Conservation (phyloP, 208 protist species). For the Trypanosoma conorhini region DNA sequence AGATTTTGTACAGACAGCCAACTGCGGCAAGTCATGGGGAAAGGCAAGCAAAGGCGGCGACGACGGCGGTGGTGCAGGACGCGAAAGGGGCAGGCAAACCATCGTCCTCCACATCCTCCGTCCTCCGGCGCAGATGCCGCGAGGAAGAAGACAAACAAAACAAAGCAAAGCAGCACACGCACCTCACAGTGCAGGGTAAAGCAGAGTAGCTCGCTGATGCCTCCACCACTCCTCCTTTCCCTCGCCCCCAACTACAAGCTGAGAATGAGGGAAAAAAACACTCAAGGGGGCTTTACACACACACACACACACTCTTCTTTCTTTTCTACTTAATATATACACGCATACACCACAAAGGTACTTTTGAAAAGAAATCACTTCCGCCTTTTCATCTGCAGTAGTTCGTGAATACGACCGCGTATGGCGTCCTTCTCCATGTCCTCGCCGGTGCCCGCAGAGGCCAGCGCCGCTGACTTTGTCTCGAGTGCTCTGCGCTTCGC, state of each 20-base stretch:
- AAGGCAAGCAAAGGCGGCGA: too few species aligned
- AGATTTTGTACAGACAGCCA: neutral
- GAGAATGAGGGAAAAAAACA: too few species aligned
- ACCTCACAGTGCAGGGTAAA: neutral
- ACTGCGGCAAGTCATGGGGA: neutral
- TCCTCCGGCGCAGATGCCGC: neutral
- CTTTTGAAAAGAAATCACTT: slow-evolving; percentile 6
- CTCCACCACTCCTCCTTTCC: neutral
- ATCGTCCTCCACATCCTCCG: too few species aligned
- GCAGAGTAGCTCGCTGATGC: neutral
- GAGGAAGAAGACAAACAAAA: neutral
- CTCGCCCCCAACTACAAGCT: too few species aligned
- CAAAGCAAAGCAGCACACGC: neutral
- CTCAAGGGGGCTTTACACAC: too few species aligned
- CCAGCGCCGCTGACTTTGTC: slow-evolving; percentile 14
- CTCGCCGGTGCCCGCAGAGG: neutral
- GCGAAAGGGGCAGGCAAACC: too few species aligned
- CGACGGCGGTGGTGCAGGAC: too few species aligned
- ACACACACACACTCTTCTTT: too few species aligned
- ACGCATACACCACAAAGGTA: neutral
- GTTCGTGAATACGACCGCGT: slow-evolving; percentile 28
- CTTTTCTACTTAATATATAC: neutral
- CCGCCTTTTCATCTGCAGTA: slow-evolving; percentile 25
- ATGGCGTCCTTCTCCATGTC: slow-evolving; percentile 25
- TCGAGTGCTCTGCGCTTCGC: slow-evolving; percentile 43